Percentiles rank a stretch among this genome's conserved stretches.
phyloP scores from a whole-genome alignment of 2,329 filamentous ascomycete genomes.

The Fusarium temperatum region DNA sequence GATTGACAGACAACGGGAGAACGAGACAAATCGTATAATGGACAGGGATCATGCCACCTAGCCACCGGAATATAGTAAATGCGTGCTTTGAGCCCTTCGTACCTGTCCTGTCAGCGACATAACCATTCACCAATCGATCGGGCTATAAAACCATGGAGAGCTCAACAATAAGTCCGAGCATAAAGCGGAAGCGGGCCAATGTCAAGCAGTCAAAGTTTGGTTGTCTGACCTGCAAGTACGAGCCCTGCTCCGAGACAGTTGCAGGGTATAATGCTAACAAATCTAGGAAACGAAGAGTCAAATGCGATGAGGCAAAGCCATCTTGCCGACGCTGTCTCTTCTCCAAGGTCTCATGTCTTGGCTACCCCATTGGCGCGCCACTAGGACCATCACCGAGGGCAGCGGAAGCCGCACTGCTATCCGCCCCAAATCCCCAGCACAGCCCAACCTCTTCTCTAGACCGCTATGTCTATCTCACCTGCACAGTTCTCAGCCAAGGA shows the following conservation, averaged over 20 bases:
- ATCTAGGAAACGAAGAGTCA: conserved; percentile 15
- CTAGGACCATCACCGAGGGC: rapidly evolving
- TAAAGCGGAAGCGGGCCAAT: conserved; percentile 14
- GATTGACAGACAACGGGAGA: too few relatives aligned
- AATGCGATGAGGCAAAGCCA: conserved; percentile 30
- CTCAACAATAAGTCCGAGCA: rapidly evolving
- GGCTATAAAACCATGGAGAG: neutral
- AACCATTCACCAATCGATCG: rapidly evolving
- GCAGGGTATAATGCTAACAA: neutral
- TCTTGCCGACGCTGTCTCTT: conserved; percentile 21
- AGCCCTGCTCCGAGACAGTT: rapidly evolving
- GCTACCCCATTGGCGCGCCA: conserved; percentile 21
- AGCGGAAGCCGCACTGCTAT: neutral
- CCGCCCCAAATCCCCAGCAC: neutral
- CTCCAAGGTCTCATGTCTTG: conserved; percentile 4
- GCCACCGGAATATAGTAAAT: neutral
- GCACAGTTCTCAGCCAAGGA: conserved; percentile 4
- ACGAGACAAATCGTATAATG: too few relatives aligned
- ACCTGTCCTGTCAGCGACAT: neutral
- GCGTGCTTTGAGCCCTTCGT: too few relatives aligned
- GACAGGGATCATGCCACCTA: too few relatives aligned
- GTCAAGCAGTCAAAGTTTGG: conserved; percentile 31
- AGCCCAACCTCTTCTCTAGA: neutral
- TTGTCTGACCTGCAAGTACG: conserved; percentile 30
- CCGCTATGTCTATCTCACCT: conserved; percentile 9